A percentile compares a stretch with the other conserved stretches of the same genome.
phyloP scores from a whole-genome alignment of 257 asterid species.

The Paulownia fortunei region DNA sequence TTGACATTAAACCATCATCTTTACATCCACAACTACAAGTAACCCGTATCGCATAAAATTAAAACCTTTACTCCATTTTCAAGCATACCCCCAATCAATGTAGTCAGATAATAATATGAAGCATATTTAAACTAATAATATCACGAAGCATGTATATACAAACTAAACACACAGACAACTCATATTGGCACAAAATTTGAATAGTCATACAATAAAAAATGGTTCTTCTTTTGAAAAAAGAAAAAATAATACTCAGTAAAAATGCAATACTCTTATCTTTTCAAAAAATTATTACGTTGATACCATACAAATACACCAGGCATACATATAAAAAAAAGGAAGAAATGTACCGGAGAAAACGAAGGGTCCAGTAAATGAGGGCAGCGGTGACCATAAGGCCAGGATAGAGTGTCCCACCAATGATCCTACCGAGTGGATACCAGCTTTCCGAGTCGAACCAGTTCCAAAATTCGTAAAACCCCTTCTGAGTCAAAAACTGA shows the following conservation, averaged over 20 bases:
- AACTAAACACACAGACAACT: background rate
- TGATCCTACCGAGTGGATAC: slow-evolving; percentile 95
- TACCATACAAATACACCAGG: background rate
- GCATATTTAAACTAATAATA: too few relatives aligned
- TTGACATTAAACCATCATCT: background rate
- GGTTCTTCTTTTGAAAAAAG: background rate
- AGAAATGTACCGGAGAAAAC: slow-evolving; percentile 70
- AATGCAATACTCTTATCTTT: background rate
- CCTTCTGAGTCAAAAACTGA: slow-evolving; percentile 75
- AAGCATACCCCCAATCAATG: background rate
- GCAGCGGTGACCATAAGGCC: slow-evolving; percentile 99
- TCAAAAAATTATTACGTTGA: background rate
- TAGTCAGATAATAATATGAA: background rate
- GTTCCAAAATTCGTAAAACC: slow-evolving; percentile 95
- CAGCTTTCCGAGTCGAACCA: slow-evolving; percentile 99
- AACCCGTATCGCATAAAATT: background rate
- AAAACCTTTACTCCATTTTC: background rate
- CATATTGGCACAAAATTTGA: background rate
- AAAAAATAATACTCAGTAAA: background rate
- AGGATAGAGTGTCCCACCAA: slow-evolving; percentile 96
- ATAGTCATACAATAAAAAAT: background rate
- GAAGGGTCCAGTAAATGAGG: slow-evolving; percentile 79
- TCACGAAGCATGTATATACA: too few relatives aligned
- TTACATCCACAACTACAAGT: slow-evolving; percentile 23
- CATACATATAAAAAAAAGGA: background rate